Evolutionary conservation across 2,329 filamentous ascomycete genomes (phyloP).

Genomic region (Emmonsiellopsis sp.): DNA sequence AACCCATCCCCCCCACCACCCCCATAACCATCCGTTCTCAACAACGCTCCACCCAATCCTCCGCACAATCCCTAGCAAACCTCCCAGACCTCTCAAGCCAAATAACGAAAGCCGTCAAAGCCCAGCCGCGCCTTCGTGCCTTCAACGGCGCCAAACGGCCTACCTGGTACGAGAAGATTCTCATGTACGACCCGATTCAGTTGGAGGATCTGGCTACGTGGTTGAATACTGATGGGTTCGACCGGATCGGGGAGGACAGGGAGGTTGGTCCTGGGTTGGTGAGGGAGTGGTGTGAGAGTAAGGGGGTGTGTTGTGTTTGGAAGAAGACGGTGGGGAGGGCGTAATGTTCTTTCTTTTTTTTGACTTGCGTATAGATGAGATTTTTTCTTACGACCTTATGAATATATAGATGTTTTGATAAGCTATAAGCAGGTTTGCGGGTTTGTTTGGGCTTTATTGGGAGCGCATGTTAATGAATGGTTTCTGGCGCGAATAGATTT

Average conservation of each 20-base stretch:
- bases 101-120: slow-evolving; percentile 42
- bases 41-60: neutral
- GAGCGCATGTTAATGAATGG: too few species aligned
- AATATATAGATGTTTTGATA: neutral
- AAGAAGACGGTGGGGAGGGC: slow-evolving; percentile 34
- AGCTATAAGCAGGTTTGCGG: too few species aligned
- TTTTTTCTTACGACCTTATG: neutral
- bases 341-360: neutral
- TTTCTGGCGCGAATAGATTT: too few species aligned
- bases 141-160: slow-evolving; percentile 34
- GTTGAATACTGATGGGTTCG: slow-evolving; percentile 65
- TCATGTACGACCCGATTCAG: slow-evolving; percentile 85
- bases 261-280: slow-evolving; percentile 58
- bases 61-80: slow-evolving; percentile 13
- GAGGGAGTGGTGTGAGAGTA: slow-evolving; percentile 82
- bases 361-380: neutral
- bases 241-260: slow-evolving; percentile 53
- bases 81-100: slow-evolving; percentile 33
- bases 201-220: slow-evolving; percentile 77
- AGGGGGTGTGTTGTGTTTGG: slow-evolving; percentile 77
- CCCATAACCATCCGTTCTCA: slow-evolving; percentile 14
- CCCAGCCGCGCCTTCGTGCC: slow-evolving; percentile 25
- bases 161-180: slow-evolving; percentile 85
- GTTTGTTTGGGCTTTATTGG: too few species aligned
- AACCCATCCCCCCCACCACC: neutral